Percentiles rank a stretch among this genome's conserved stretches.
These are phyloP conservation scores for Pseudomonodictys pantanalensis DNA, from an alignment of 495 filamentous ascomycete species.

Conservation along the genomic window DNA sequence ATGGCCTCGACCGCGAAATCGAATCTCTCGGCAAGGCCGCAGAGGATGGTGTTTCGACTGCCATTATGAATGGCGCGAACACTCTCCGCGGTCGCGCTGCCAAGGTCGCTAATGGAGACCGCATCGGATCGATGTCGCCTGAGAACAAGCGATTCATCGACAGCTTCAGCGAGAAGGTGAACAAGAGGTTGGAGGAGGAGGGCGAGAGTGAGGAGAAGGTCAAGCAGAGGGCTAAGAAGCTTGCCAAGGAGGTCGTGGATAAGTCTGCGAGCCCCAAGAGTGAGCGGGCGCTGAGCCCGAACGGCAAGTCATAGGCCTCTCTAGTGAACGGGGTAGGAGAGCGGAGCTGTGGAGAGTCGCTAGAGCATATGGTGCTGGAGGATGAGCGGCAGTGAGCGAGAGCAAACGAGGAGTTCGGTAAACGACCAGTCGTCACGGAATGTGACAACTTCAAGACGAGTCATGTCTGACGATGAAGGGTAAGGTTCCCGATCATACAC, in stretches of 20 bases:
- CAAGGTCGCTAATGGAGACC: not conserved
- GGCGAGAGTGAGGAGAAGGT: slow-evolving; percentile 8
- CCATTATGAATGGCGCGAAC: slow-evolving; percentile 7
- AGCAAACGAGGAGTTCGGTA: too few species aligned
- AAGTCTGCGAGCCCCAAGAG: slow-evolving; percentile 6
- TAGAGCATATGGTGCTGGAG: too few species aligned
- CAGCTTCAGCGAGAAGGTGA: slow-evolving; percentile 11
- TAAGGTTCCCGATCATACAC: too few species aligned
- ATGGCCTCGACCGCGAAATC: slow-evolving; percentile 35
- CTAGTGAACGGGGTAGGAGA: not conserved
- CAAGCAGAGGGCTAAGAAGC: slow-evolving; percentile 12
- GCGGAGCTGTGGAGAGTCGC: too few species aligned
- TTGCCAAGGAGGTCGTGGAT: slow-evolving; percentile 19
- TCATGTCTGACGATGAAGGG: not conserved
- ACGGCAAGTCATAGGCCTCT: not conserved
- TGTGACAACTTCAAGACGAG: too few species aligned
- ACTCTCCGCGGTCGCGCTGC: not conserved
- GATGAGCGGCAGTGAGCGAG: too few species aligned
- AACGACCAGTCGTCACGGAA: too few species aligned
- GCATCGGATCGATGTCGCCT: slow-evolving; percentile 10
- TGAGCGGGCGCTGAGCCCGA: not conserved
- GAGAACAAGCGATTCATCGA: slow-evolving; percentile 20
- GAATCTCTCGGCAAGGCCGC: slow-evolving; percentile 27
- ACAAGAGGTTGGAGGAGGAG: slow-evolving; percentile 19
- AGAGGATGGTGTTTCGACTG: slow-evolving; percentile 25